Evolutionary conservation across 2,329 filamentous ascomycete genomes (phyloP).

Genomic region (Colletotrichum liaoningense): DNA sequence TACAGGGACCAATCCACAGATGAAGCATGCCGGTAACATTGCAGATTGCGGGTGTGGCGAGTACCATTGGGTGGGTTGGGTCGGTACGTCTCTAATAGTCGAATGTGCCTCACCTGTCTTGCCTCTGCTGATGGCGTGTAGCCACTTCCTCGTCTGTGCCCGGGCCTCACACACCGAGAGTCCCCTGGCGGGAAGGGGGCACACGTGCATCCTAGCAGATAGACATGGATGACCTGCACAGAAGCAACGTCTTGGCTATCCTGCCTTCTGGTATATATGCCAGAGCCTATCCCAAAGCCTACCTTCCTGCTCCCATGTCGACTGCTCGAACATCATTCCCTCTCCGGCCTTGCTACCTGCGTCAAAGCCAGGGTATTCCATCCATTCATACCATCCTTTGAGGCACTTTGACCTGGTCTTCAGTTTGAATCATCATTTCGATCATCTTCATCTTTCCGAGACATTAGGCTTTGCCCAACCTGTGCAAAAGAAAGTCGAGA

Average conservation of each 20-base stretch:
- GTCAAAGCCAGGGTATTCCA: constrained; percentile 19
- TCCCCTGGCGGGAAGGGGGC: neutral
- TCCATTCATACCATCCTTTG: neutral
- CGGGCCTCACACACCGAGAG: neutral
- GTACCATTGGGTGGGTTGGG: neutral
- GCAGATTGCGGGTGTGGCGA: constrained; percentile 21
- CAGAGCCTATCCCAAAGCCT: neutral
- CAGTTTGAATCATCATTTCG: constrained; percentile 5
- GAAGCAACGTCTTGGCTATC: neutral
- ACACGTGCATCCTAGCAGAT: neutral
- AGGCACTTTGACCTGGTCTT: neutral
- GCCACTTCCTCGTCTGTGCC: constrained; percentile 4
- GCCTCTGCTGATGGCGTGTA: constrained; percentile 11
- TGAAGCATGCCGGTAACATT: neutral
- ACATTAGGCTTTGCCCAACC: neutral
- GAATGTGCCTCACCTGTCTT: constrained; percentile 7
- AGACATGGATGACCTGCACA: neutral
- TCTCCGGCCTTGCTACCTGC: constrained; percentile 21
- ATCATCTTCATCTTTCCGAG: neutral
- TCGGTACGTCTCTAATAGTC: constrained; percentile 27
- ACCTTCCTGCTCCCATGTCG: constrained; percentile 14
- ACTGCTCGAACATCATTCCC: constrained; percentile 25
- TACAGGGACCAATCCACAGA: neutral
- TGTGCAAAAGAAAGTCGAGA: constrained; percentile 7
- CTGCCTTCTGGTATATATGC: constrained; percentile 27